Evolutionary conservation across 331 rosid species (phyloP).

Genomic region (Pyracantha coccinea): DNA sequence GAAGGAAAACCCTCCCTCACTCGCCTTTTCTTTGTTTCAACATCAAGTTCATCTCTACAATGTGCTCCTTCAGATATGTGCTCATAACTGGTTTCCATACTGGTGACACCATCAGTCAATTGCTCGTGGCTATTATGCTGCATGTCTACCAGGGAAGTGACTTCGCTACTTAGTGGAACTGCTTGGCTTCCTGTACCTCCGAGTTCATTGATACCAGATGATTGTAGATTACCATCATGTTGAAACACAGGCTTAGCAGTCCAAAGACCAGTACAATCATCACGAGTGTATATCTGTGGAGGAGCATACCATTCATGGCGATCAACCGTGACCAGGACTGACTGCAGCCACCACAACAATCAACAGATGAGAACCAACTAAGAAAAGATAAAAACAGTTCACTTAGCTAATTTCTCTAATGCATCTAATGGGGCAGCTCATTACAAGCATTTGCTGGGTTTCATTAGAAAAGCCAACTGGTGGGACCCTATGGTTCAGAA

Average conservation of each 20-base stretch:
- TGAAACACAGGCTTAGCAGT: constrained; percentile 63
- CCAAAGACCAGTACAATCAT: constrained; percentile 87
- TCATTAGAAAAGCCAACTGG: neutral
- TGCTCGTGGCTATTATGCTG: constrained; percentile 38
- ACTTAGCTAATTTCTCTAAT: neutral
- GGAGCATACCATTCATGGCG: constrained; percentile 99
- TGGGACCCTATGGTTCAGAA: neutral
- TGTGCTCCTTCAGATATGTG: constrained; percentile 36
- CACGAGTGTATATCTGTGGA: constrained; percentile 86
- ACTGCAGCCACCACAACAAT: constrained; percentile 47
- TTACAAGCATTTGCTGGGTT: neutral
- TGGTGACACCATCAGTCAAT: constrained; percentile 51
- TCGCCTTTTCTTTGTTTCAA: constrained; percentile 57
- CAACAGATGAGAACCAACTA: constrained; percentile 7
- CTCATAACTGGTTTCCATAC: constrained; percentile 76
- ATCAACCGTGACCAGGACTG: constrained; percentile 88
- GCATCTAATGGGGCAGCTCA: neutral
- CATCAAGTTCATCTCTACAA: constrained; percentile 48
- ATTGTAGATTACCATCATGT: constrained; percentile 24
- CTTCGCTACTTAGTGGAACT: constrained; percentile 30
- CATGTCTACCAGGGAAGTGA: constrained; percentile 32
- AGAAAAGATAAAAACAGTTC: neutral
- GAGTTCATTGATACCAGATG: constrained; percentile 39
- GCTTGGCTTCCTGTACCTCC: constrained; percentile 36
- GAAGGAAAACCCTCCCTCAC: constrained; percentile 48